Evolutionary conservation across 441 rosid species (phyloP).

Genomic region (Bocquillonia castaneifolia): DNA sequence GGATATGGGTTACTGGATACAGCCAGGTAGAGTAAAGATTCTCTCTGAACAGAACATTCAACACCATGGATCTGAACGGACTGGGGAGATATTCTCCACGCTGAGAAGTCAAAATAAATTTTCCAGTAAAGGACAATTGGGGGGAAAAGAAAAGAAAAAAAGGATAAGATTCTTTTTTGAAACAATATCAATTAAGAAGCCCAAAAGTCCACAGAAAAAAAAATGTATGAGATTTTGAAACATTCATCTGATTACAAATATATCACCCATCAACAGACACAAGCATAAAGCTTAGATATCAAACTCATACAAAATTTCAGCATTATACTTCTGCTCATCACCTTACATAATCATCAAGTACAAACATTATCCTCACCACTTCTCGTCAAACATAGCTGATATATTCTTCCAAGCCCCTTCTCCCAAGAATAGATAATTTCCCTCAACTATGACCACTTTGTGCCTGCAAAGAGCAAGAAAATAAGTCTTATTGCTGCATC

Average conservation of each 20-base stretch:
- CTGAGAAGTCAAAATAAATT: background rate
- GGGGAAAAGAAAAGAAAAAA: background rate
- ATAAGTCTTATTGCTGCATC: constrained; percentile 5
- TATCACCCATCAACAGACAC: constrained; percentile 1
- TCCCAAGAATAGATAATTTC: constrained; percentile 65
- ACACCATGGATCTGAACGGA: background rate
- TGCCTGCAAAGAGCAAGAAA: constrained; percentile 49
- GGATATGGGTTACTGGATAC: no score
- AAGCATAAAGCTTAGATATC: background rate
- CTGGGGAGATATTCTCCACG: background rate
- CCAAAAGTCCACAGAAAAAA: background rate
- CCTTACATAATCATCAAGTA: constrained; percentile 3
- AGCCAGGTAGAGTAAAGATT: no score
- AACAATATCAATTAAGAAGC: no score
- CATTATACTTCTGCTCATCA: background rate
- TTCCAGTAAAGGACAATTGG: background rate
- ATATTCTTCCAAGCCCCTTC: constrained; percentile 74
- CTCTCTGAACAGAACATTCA: background rate
- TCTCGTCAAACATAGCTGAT: constrained; percentile 67
- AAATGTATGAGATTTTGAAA: background rate
- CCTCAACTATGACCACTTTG: constrained; percentile 81
- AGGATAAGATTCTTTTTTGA: no score
- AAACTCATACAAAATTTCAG: background rate
- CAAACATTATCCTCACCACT: constrained; percentile 49
- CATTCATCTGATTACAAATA: background rate